A percentile compares a stretch with the other conserved stretches of the same genome.
phyloP scores from a whole-genome alignment of 495 filamentous ascomycete genomes.

The Aspergillus leporis region DNA sequence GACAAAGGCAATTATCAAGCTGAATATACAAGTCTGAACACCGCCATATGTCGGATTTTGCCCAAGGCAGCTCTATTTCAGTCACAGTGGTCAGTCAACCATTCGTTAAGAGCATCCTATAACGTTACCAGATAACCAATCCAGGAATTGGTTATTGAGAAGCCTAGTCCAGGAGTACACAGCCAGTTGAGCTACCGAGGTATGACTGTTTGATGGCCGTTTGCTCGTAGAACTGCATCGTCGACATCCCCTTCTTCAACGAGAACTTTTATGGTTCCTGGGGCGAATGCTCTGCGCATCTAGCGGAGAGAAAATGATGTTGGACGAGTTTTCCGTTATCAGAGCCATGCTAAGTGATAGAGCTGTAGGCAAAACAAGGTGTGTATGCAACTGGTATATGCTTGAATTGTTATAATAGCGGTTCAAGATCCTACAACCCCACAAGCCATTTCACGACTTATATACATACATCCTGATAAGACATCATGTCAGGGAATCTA shows the following conservation, averaged over 20 bases:
- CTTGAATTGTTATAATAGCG: too few species aligned
- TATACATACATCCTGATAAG: too few species aligned
- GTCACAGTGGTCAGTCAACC: background rate
- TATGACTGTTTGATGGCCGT: constrained; percentile 33
- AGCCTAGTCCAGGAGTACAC: constrained; percentile 32
- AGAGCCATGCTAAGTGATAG: too few species aligned
- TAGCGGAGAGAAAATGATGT: too few species aligned
- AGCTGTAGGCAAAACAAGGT: too few species aligned
- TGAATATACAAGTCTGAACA: constrained; percentile 13
- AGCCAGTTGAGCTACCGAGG: constrained; percentile 32
- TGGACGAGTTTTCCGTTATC: too few species aligned
- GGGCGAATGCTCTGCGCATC: too few species aligned
- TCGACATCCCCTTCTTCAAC: constrained; percentile 4
- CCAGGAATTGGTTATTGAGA: constrained; percentile 44
- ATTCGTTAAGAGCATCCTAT: background rate
- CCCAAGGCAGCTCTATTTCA: constrained; percentile 23
- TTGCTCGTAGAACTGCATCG: constrained; percentile 32
- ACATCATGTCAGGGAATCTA: too few species aligned
- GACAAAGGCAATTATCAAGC: constrained; percentile 18
- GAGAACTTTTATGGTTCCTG: background rate
- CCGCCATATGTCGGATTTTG: constrained; percentile 29
- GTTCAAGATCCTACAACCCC: too few species aligned
- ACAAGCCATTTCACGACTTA: too few species aligned
- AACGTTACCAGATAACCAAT: constrained; percentile 25
- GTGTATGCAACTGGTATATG: too few species aligned